Conservation (phyloP, 345 rosid genomes). For the Syzygium aromaticum region DNA sequence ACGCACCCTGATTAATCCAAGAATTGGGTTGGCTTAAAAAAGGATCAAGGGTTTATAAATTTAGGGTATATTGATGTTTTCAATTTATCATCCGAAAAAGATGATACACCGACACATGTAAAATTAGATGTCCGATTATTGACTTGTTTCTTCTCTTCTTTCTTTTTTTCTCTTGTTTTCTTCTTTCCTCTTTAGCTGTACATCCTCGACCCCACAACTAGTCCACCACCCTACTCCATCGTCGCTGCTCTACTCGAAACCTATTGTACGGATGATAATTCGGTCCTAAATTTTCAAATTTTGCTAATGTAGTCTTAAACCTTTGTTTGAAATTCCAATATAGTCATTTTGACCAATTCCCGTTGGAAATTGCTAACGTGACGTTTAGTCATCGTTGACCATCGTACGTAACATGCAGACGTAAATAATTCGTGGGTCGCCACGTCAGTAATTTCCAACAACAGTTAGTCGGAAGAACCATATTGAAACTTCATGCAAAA, state of each 20-base stretch:
- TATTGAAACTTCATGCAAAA: accelerated
- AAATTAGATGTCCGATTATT: background rate
- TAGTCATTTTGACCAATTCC: background rate
- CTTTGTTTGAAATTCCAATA: accelerated
- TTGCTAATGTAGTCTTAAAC: background rate
- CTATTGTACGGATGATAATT: too few species aligned
- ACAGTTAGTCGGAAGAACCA: background rate
- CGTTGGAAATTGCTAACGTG: background rate
- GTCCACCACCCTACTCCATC: background rate
- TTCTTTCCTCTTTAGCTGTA: background rate
- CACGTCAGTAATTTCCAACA: background rate
- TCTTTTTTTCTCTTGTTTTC: background rate
- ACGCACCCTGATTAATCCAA: too few species aligned
- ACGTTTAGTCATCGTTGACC: accelerated
- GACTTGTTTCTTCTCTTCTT: background rate
- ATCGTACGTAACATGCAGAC: accelerated
- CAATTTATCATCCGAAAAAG: background rate
- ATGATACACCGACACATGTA: background rate
- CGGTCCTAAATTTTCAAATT: background rate
- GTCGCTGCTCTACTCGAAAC: accelerated
- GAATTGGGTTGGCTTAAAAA: too few species aligned
- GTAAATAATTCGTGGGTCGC: background rate
- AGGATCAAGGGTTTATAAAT: too few species aligned
- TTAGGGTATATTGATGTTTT: background rate
- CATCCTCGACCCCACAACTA: background rate